Conservation (phyloP, 257 asterid genomes). For the Echium plantagineum region DNA sequence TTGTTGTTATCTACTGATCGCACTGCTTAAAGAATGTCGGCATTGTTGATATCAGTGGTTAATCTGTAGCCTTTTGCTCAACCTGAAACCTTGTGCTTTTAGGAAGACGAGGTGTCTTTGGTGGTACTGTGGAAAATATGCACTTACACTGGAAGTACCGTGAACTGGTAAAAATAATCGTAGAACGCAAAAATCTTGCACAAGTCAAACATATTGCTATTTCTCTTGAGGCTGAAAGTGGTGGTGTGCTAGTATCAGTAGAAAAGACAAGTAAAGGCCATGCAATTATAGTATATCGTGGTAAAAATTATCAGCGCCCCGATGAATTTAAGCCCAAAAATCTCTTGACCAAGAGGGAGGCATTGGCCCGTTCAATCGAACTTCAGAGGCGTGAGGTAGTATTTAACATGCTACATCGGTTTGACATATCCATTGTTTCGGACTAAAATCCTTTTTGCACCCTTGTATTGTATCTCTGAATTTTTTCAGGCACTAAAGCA, state of each 20-base stretch:
- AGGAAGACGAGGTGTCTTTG: conserved; percentile 87
- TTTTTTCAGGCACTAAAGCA: conserved; percentile 64
- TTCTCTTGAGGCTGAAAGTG: conserved; percentile 84
- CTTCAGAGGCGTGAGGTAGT: conserved; percentile 91
- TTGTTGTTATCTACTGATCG: not conserved
- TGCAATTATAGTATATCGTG: conserved; percentile 69
- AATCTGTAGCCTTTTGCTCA: not conserved
- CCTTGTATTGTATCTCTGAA: conserved; percentile 1
- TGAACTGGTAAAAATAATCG: conserved; percentile 77
- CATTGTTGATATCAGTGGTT: not conserved
- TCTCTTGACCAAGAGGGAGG: conserved; percentile 81
- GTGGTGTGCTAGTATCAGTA: conserved; percentile 78
- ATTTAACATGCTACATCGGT: not conserved
- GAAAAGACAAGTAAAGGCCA: conserved; percentile 63
- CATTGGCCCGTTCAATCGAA: conserved; percentile 80
- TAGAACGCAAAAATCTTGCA: conserved; percentile 43
- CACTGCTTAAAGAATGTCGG: not conserved
- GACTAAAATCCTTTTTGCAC: not conserved
- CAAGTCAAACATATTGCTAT: conserved; percentile 78
- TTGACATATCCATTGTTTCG: not conserved
- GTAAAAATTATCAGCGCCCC: conserved; percentile 80
- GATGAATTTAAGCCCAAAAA: conserved; percentile 47
- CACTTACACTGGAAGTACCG: conserved; percentile 93
- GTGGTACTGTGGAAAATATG: conserved; percentile 87
- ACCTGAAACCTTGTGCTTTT: conserved; percentile 6